Evolutionary conservation across 805 yeast species (phyloP).

Genomic region (Yarrowia sp.): DNA sequence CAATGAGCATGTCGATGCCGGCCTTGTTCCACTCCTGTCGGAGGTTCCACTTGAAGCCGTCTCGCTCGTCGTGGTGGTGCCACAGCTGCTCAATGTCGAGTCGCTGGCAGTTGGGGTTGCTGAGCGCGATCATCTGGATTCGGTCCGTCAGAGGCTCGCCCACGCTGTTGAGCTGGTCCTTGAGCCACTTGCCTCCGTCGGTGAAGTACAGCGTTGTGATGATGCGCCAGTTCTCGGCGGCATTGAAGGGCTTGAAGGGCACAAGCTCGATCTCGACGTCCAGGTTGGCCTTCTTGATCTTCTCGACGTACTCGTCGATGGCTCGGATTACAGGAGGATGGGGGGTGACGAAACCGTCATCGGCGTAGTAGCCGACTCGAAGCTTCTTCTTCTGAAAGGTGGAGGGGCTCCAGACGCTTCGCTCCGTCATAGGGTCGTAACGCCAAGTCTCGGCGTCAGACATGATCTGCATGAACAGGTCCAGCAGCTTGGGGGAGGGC

Average conservation of each 20-base stretch:
- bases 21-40: slow-evolving; percentile 56
- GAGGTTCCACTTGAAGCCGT: slow-evolving; percentile 54
- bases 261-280: slow-evolving; percentile 33
- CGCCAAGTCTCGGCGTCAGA: slow-evolving; percentile 32
- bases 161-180: slow-evolving; percentile 50
- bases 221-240: slow-evolving; percentile 36
- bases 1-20: slow-evolving; percentile 62
- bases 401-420: not conserved
- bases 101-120: slow-evolving; percentile 41
- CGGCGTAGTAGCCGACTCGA: slow-evolving; percentile 42
- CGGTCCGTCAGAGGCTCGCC: slow-evolving; percentile 70
- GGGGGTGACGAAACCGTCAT: slow-evolving; percentile 49
- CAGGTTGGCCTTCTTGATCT: slow-evolving; percentile 28
- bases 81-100: slow-evolving; percentile 29
- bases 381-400: not conserved
- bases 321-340: slow-evolving; percentile 53
- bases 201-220: slow-evolving; percentile 49
- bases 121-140: slow-evolving; percentile 52
- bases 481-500: slow-evolving; percentile 61
- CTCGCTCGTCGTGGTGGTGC: slow-evolving; percentile 46
- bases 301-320: slow-evolving; percentile 39
- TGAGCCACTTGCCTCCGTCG: slow-evolving; percentile 66
- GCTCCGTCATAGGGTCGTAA: not conserved
- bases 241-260: slow-evolving; percentile 34
- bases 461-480: slow-evolving; percentile 56